A percentile compares a stretch with the other conserved stretches of the same genome.
These are phyloP conservation scores for Fusarium irregulare DNA, from an alignment of 2,329 filamentous ascomycete genomes.

Conservation along the genomic window DNA sequence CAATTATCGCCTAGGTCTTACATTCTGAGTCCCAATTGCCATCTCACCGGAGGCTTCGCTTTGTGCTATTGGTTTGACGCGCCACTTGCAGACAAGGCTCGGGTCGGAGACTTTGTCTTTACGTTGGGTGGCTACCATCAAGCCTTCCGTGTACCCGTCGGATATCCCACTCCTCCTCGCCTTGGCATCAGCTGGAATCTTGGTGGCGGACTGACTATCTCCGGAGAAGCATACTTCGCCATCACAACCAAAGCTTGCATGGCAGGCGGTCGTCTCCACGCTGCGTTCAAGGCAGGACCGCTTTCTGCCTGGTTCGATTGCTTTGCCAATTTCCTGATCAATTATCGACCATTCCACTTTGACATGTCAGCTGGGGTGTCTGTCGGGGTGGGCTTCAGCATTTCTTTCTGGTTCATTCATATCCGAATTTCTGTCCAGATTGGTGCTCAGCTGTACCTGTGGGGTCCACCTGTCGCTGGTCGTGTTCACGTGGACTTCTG, in stretches of 20 bases:
- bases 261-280: slow-evolving; percentile 53
- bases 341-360: slow-evolving; percentile 6
- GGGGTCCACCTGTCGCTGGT: not conserved
- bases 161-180: slow-evolving; percentile 54
- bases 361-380: not conserved
- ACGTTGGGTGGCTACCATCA: slow-evolving; percentile 59
- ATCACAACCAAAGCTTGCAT: slow-evolving; percentile 59
- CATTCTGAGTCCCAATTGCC: slow-evolving; percentile 54
- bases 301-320: slow-evolving; percentile 56
- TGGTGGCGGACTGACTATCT: slow-evolving; percentile 48
- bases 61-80: slow-evolving; percentile 54
- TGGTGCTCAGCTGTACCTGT: not conserved
- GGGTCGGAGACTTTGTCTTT: slow-evolving; percentile 57
- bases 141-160: slow-evolving; percentile 48
- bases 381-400: not conserved
- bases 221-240: slow-evolving; percentile 58
- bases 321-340: slow-evolving; percentile 54
- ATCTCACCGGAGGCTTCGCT: slow-evolving; percentile 57
- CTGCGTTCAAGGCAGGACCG: slow-evolving; percentile 46
- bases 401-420: not conserved
- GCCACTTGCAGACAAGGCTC: slow-evolving; percentile 21
- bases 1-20: slow-evolving; percentile 55
- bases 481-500: slow-evolving; percentile 9
- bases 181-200: slow-evolving; percentile 54
- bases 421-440: not conserved